phyloP scores from a whole-genome alignment of 164 flowering plant species.

The Malania oleifera region DNA sequence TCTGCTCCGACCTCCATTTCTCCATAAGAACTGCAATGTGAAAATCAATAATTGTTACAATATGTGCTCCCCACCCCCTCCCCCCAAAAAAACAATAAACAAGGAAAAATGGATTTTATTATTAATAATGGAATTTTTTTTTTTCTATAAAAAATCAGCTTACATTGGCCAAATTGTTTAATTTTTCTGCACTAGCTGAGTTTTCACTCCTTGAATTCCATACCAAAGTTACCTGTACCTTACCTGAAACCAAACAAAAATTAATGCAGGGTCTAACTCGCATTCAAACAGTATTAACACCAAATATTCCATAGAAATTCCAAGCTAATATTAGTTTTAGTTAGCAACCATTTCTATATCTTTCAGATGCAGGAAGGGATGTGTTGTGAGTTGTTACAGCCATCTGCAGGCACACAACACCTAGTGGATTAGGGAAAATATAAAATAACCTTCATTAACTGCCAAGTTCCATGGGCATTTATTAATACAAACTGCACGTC shows the following conservation, averaged over 20 bases:
- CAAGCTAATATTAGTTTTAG: constrained; percentile 2
- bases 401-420: constrained; percentile 58
- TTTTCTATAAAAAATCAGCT: too few relatives aligned
- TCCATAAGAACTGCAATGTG: constrained; percentile 72
- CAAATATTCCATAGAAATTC: neutral
- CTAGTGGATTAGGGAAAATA: neutral
- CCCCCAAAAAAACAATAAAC: too few relatives aligned
- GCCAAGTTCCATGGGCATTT: neutral
- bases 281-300: neutral
- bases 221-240: constrained; percentile 85
- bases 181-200: constrained; percentile 53
- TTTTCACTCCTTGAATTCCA: constrained; percentile 93
- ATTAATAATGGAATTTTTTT: too few relatives aligned
- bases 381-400: constrained; percentile 84
- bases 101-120: too few relatives aligned
- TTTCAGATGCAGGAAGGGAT: constrained; percentile 66
- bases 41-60: neutral
- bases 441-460: too few relatives aligned
- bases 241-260: constrained; percentile 42
- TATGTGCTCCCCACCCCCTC: too few relatives aligned
- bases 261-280: neutral
- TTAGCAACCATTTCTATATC: constrained; percentile 68
- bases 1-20: constrained; percentile 66
- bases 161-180: constrained; percentile 72
- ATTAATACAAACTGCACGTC: neutral